A percentile compares a stretch with the other conserved stretches of the same genome.
Conservation (phyloP, 208 protist genomes). For the Acanthamoeba polyphaga region DNA sequence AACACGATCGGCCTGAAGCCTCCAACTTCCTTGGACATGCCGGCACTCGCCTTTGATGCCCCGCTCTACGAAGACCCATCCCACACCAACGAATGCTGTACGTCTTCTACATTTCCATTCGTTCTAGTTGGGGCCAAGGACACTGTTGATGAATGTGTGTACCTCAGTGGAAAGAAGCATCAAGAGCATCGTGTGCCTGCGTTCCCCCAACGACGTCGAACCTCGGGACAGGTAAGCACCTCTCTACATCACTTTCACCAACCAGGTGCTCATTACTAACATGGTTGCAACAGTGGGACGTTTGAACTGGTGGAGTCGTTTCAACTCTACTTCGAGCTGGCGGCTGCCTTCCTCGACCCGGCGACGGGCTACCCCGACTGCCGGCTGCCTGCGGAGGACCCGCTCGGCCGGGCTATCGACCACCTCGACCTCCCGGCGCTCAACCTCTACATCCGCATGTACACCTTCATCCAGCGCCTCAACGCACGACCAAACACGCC, state of each 20-base stretch:
- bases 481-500: neutral
- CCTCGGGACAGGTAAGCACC: neutral
- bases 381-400: neutral
- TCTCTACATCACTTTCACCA: neutral
- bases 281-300: neutral
- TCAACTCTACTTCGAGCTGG: conserved; percentile 34
- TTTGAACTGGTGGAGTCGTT: neutral
- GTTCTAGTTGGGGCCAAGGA: too few relatives aligned
- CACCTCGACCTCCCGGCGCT: neutral
- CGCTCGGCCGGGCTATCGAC: neutral
- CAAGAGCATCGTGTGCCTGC: neutral
- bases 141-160: too few relatives aligned
- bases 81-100: neutral
- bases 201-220: neutral
- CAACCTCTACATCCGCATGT: conserved; percentile 47
- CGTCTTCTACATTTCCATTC: too few relatives aligned
- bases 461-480: conserved; percentile 1
- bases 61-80: neutral
- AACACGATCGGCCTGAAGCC: conserved; percentile 4
- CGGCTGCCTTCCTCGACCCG: conserved; percentile 9
- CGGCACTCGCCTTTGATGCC: neutral
- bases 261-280: neutral
- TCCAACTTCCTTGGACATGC: neutral
- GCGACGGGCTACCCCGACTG: neutral
- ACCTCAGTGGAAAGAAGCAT: neutral